These are phyloP conservation scores for Sicyos baderoa DNA, from an alignment of 306 rosid species.

Conservation along the genomic window DNA sequence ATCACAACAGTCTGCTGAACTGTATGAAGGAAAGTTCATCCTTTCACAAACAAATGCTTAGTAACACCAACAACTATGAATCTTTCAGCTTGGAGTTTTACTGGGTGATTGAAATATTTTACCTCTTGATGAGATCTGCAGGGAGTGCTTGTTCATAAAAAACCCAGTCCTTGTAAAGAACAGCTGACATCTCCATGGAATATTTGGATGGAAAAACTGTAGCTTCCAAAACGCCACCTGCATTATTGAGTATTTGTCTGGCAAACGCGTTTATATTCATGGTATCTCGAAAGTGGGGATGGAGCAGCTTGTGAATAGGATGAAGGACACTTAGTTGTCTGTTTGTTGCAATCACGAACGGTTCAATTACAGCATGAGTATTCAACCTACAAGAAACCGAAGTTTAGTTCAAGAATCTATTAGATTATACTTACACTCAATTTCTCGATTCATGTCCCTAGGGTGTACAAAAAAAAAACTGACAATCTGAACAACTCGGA, in stretches of 20 bases:
- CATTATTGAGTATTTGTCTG: constrained; percentile 39
- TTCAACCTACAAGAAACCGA: constrained; percentile 37
- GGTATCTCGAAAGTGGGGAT: constrained; percentile 51
- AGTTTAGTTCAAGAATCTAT: no score
- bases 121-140: constrained; percentile 38
- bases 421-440: no score
- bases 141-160: constrained; percentile 28
- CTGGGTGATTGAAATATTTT: not conserved
- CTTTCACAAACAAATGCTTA: no score
- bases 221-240: constrained; percentile 34
- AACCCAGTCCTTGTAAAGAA: constrained; percentile 38
- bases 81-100: no score
- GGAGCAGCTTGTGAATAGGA: constrained; percentile 29
- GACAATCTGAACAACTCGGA: no score
- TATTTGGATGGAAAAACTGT: constrained; percentile 40
- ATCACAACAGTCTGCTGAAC: no score
- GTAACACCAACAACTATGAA: no score
- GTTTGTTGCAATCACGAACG: constrained; percentile 39
- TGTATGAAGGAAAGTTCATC: no score
- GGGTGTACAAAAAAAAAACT: no score
- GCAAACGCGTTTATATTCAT: constrained; percentile 48
- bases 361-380: constrained; percentile 37
- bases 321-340: constrained; percentile 36
- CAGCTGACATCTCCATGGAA: constrained; percentile 41
- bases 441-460: no score